Evolutionary conservation across 2,329 filamentous ascomycete genomes (phyloP).

Genomic region (Claviceps purpurea): DNA sequence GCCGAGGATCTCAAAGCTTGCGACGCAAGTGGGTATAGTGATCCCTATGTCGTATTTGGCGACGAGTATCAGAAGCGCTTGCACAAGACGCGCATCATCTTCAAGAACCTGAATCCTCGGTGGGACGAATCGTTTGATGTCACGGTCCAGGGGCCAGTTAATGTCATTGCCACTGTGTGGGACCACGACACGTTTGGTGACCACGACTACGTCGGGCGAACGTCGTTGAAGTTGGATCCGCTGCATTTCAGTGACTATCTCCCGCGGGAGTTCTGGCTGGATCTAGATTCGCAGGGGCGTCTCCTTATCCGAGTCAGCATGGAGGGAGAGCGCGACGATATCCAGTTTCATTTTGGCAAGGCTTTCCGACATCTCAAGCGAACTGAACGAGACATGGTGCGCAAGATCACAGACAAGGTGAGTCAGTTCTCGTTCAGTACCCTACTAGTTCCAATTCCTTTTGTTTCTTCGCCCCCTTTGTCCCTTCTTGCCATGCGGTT

Average conservation of each 20-base stretch:
- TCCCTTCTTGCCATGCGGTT: not conserved
- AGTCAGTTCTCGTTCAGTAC: constrained; percentile 25
- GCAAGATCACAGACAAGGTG: constrained; percentile 96
- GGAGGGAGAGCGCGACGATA: constrained; percentile 97
- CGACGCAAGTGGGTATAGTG: constrained; percentile 84
- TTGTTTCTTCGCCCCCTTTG: not conserved
- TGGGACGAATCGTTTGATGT: constrained; percentile 98
- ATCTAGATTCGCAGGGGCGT: constrained; percentile 88
- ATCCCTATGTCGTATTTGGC: constrained; percentile 92
- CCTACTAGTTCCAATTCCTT: not conserved
- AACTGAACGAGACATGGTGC: constrained; percentile 94
- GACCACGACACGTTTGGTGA: constrained; percentile 96
- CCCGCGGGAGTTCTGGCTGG: constrained; percentile 93
- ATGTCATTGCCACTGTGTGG: constrained; percentile 95
- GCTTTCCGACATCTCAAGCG: constrained; percentile 90
- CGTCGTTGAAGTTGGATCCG: constrained; percentile 97
- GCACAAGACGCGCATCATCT: constrained; percentile 85
- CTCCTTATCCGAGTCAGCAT: constrained; percentile 86
- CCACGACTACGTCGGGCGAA: constrained; percentile 92
- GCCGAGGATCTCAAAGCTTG: constrained; percentile 97
- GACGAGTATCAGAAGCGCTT: constrained; percentile 97
- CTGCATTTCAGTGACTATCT: constrained; percentile 92
- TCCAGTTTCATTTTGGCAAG: constrained; percentile 97
- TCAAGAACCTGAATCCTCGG: constrained; percentile 78
- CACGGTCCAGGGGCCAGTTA: constrained; percentile 78